These are phyloP conservation scores for Gracilaria domingensis DNA, from an alignment of 23 red algal genomes.

Conservation along the genomic window DNA sequence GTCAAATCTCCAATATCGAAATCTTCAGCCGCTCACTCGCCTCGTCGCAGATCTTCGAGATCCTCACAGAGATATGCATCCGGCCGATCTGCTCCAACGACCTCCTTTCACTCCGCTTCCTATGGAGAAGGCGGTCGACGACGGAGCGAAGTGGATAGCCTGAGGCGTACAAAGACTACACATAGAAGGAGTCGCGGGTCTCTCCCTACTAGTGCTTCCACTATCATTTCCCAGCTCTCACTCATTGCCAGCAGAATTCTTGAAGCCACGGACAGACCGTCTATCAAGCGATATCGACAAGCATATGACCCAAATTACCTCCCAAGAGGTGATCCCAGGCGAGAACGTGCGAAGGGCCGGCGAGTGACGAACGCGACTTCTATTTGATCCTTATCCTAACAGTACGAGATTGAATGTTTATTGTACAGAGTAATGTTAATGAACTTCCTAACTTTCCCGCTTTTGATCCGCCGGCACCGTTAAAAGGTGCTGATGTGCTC, in stretches of 20 bases:
- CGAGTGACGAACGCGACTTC: conserved; percentile 1
- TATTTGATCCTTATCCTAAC: neutral
- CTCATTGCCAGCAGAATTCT: conserved; percentile 31
- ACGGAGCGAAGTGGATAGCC: conserved; percentile 9
- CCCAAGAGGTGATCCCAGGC: conserved; percentile 29
- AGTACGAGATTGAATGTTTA: neutral
- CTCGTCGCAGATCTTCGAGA: conserved; percentile 7
- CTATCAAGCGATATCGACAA: conserved; percentile 40
- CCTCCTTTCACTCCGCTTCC: conserved; percentile 16
- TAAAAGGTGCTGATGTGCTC: neutral
- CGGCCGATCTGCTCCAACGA: neutral
- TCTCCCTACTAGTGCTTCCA: conserved; percentile 22
- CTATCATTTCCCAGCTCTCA: conserved; percentile 27
- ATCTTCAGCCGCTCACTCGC: conserved; percentile 13
- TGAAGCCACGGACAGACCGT: conserved; percentile 46
- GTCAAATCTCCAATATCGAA: neutral
- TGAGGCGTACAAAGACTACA: neutral
- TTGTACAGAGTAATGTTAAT: neutral
- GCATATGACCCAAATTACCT: conserved; percentile 27
- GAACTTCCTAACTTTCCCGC: conserved; percentile 9
- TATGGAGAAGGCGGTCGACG: conserved; percentile 27
- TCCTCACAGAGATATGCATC: neutral
- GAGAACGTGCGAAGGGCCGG: neutral
- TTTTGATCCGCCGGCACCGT: neutral
- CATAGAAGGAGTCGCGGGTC: conserved; percentile 9